phyloP scores from a whole-genome alignment of 2,329 filamentous ascomycete genomes.

The Aspergillus unguis region DNA sequence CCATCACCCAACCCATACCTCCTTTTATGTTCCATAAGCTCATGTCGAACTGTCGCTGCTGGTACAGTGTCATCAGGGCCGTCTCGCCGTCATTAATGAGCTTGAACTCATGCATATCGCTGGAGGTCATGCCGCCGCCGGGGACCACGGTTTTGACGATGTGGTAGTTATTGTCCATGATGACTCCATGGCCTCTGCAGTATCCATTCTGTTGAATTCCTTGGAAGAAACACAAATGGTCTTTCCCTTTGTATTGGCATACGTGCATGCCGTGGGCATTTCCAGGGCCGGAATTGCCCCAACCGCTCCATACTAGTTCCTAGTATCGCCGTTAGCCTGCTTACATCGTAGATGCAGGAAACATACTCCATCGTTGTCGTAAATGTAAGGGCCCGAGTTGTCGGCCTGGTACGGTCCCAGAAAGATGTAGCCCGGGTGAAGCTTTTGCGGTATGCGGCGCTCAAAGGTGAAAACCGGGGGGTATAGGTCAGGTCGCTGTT shows the following conservation, averaged over 20 bases:
- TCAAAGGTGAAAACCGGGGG: constrained; percentile 36
- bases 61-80: constrained; percentile 42
- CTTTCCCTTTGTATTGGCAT: constrained; percentile 47
- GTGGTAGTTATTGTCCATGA: constrained; percentile 51
- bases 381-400: constrained; percentile 52
- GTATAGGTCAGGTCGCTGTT: constrained; percentile 40
- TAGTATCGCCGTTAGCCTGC: constrained; percentile 15
- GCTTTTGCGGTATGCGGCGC: constrained; percentile 26
- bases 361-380: constrained; percentile 48
- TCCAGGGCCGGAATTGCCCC: constrained; percentile 48
- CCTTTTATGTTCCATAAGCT: constrained; percentile 41
- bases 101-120: constrained; percentile 54
- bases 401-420: constrained; percentile 49
- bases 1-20: constrained; percentile 51
- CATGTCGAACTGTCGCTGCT: constrained; percentile 47
- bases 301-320: constrained; percentile 52
- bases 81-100: constrained; percentile 45
- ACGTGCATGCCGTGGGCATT: constrained; percentile 49
- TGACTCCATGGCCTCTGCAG: constrained; percentile 51
- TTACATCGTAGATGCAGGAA: neutral
- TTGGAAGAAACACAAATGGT: constrained; percentile 54
- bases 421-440: constrained; percentile 51
- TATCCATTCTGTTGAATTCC: constrained; percentile 52
- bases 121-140: constrained; percentile 39
- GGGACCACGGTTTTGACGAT: constrained; percentile 48